Percentiles rank a stretch among this genome's conserved stretches.
Evolutionary conservation across 106 monocot genomes (phyloP).

Genomic region (Gastrodia elata): DNA sequence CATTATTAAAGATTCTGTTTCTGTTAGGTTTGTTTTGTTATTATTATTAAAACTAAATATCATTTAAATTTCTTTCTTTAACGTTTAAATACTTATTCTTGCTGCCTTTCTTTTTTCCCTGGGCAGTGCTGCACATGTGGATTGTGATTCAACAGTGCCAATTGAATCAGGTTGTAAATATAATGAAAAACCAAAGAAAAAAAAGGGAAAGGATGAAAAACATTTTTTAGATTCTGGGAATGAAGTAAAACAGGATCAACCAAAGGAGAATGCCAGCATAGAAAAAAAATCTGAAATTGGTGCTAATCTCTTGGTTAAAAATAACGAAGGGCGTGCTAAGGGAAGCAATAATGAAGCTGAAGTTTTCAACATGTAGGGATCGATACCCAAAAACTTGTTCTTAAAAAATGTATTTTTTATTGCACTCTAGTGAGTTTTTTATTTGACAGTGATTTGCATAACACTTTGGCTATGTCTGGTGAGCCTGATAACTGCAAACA

Average conservation of each 20-base stretch:
- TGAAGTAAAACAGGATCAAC: constrained; percentile 23
- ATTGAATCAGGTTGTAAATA: constrained; percentile 7
- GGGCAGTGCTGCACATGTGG: constrained; percentile 10
- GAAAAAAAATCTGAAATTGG: constrained; percentile 11
- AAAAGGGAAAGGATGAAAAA: constrained; percentile 20
- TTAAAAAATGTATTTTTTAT: background rate
- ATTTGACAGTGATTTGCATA: constrained; percentile 7
- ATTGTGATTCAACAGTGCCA: background rate
- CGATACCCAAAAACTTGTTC: background rate
- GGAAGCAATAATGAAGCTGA: constrained; percentile 11
- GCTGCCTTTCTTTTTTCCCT: background rate
- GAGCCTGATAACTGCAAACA: constrained; percentile 15
- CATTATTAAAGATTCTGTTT: constrained; percentile 7
- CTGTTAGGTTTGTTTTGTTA: constrained; percentile 21
- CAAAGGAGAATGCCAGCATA: constrained; percentile 28
- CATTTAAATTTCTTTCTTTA: background rate
- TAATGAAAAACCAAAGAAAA: constrained; percentile 32
- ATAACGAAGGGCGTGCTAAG: constrained; percentile 3
- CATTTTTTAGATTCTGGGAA: constrained; percentile 12
- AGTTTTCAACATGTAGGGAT: constrained; percentile 16
- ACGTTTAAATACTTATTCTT: background rate
- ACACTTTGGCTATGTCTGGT: constrained; percentile 6
- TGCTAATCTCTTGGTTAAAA: constrained; percentile 6
- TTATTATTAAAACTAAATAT: background rate
- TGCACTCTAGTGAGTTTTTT: constrained; percentile 2